Percentiles rank a stretch among this genome's conserved stretches.
Evolutionary conservation across 1,284 basidiomycete species (phyloP).

Genomic region (Cutaneotrichosporon mucoides): DNA sequence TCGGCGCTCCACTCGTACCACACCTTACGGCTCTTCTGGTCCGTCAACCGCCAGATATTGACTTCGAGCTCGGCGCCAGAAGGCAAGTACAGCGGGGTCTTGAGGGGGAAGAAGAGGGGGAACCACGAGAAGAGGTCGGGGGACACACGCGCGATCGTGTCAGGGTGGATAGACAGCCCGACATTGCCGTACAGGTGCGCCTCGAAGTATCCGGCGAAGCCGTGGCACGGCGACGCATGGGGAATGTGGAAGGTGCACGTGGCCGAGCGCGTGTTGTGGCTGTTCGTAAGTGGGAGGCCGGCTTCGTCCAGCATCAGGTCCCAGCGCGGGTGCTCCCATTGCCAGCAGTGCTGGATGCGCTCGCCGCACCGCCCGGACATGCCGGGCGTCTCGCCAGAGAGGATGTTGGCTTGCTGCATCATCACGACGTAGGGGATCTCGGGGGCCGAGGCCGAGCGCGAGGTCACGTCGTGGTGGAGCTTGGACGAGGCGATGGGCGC

Average conservation of each 20-base stretch:
- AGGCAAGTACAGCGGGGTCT: slow-evolving; percentile 90
- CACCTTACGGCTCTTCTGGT: slow-evolving; percentile 62
- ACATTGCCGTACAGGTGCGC: slow-evolving; percentile 85
- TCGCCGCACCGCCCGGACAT: slow-evolving; percentile 64
- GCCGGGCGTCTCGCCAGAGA: slow-evolving; percentile 64
- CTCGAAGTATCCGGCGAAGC: slow-evolving; percentile 98
- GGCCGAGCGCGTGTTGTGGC: slow-evolving; percentile 76
- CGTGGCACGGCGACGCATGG: slow-evolving; percentile 89
- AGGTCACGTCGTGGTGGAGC: slow-evolving; percentile 69
- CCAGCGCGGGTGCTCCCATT: slow-evolving; percentile 86
- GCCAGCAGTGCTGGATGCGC: slow-evolving; percentile 92
- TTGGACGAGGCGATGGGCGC: slow-evolving; percentile 92
- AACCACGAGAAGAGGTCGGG: slow-evolving; percentile 99
- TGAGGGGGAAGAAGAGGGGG: slow-evolving; percentile 92
- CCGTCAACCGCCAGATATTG: slow-evolving; percentile 89
- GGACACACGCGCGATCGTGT: slow-evolving; percentile 72
- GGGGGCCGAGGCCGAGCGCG: slow-evolving; percentile 55
- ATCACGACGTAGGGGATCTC: slow-evolving; percentile 99
- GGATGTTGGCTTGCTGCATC: slow-evolving; percentile 85
- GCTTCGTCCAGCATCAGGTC: slow-evolving; percentile 68
- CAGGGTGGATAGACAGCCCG: slow-evolving; percentile 89
- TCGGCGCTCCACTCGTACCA: slow-evolving; percentile 99
- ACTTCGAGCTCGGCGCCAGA: slow-evolving; percentile 87
- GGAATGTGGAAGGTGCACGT: slow-evolving; percentile 87
- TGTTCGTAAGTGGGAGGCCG: slow-evolving; percentile 78